Evolutionary conservation across 139 green algal genomes (phyloP).

Genomic region (Spirogloea muscicola): DNA sequence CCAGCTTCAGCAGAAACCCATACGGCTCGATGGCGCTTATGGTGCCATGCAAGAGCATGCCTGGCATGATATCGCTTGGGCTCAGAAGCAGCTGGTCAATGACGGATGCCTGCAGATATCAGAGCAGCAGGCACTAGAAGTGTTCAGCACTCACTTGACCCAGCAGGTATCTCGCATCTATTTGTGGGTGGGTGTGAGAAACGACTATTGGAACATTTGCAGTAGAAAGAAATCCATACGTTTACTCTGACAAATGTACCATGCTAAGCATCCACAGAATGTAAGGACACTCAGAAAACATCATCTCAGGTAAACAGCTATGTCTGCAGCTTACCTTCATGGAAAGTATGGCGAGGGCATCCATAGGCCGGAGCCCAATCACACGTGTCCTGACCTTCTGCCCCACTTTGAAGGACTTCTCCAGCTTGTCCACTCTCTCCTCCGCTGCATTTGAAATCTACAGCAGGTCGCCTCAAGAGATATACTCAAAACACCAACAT

Average conservation of each 20-base stretch:
- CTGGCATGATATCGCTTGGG: constrained; percentile 27
- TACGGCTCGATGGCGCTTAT: constrained; percentile 58
- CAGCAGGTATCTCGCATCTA: no score
- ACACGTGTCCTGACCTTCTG: constrained; percentile 63
- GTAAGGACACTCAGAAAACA: no score
- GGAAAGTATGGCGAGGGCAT: constrained; percentile 67
- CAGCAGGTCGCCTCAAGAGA: constrained; percentile 45
- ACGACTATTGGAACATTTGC: no score
- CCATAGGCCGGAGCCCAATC: constrained; percentile 76
- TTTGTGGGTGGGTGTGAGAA: no score
- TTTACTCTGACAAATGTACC: no score
- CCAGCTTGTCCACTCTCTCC: constrained; percentile 59
- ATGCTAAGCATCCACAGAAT: no score
- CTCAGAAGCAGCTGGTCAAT: constrained; percentile 50
- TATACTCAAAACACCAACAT: constrained; percentile 6
- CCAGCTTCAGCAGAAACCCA: constrained; percentile 60
- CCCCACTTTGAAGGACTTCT: constrained; percentile 62
- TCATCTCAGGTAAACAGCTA: no score
- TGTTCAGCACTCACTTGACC: no score
- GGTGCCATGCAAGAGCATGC: constrained; percentile 59
- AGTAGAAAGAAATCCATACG: no score
- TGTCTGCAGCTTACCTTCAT: constrained; percentile 36
- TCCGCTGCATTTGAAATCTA: constrained; percentile 80
- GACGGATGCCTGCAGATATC: constrained; percentile 33
- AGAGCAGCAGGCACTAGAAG: no score